Base-by-base conservation (phyloP, 2,329 filamentous ascomycete genomes). In the Fonsecaea pugnacius region DNA sequence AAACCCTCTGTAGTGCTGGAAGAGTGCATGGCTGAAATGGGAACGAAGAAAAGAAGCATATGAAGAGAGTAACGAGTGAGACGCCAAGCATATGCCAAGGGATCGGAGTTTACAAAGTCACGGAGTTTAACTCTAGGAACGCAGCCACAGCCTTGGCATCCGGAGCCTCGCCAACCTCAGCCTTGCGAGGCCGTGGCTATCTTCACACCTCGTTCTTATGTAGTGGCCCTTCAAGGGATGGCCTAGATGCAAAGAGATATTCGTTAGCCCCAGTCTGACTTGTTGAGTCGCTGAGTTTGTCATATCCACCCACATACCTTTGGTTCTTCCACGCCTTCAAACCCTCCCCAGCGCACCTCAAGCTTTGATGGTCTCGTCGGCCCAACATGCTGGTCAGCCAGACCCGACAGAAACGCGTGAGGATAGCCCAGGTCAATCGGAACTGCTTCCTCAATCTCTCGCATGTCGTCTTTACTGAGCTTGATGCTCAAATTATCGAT, bases 381-480 rank as follows among this genome's bases (percentile, higher is more conserved):
- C 21, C 61, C 61, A 46, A 63, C 61, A 38, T 63, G 61, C 48
- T 58, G 46, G 54, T 58, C 56, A 7, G 18, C 21, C 12, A 43
- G 32, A n/a, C 58, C 51, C 24, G 62, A 60, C n/a, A 65, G n/a
- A 53, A 83, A 75, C 64, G 72, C 76, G 71, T 75, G 73, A 0
- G 85, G 85, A 74, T 86, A 87, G 0, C 85, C 85, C 35, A 80
- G 38, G 16, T 87, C 81, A 66, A 88, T 87, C 4, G 77, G 72
- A 46, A 75, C 74, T 14, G 82, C 80, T 4, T 72, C 73, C 67
- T 88, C 85, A 62, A 88, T 83, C 65, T 83, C 79, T 32, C 77
- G 72, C 9, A 87, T 77, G 60, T 88, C 83, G 12, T 84, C 79
- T 0, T 81, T 75, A 0, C 79, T 80, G 57, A 88, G 74, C 33